Base-by-base conservation (phyloP, 495 filamentous ascomycete species). In the Penicillium paxilli region DNA sequence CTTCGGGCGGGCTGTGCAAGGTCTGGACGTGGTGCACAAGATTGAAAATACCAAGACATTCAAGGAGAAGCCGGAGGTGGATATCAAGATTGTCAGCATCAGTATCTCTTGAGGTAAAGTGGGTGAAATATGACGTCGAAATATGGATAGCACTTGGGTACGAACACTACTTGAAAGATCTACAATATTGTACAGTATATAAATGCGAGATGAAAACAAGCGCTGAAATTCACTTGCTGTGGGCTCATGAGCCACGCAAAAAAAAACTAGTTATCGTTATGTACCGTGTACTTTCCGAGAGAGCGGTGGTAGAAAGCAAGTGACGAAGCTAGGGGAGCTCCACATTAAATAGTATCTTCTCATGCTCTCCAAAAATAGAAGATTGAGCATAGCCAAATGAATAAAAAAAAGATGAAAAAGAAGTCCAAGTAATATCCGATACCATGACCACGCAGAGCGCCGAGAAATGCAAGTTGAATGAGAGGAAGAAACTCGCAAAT, bases 31-130 rank as follows among this genome's bases (percentile, higher is more conserved):
- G n/a, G 85, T 98, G 55, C 91, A 98, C 70, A 89, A 84, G 78
- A 99, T 99, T 63, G 95, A 98, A 75, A 96, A 96, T 70, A 80
- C 81, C 22, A 88, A 83, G 70, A 90, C 90, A n/a, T 85, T 87
- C 60, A 97, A 97, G 77, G 95, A 99, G 73, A 93, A 91, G 76
- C 94, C 95, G 14, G 89, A 93, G 70, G 91, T 96, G 58, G 93
- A 98, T 74, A 89, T 99, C 58, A 97, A 96, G 78, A 94, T 99
- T 66, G 82, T 99, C 24, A 97, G 88, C 68, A 94, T 99, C 47
- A 72, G 52, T 23, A 62, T 78, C 5, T 68, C 68, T 6, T 72
- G 14, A 38, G 11, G 12, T 19, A 16, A 35, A 14, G 11, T 6
- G 14, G 4, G 22, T 14, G 23, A n/a, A n/a, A n/a, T n/a, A n/a